These are phyloP conservation scores for Trichoderma harzianum DNA, from an alignment of 2,329 filamentous ascomycete genomes.

Conservation along the genomic window DNA sequence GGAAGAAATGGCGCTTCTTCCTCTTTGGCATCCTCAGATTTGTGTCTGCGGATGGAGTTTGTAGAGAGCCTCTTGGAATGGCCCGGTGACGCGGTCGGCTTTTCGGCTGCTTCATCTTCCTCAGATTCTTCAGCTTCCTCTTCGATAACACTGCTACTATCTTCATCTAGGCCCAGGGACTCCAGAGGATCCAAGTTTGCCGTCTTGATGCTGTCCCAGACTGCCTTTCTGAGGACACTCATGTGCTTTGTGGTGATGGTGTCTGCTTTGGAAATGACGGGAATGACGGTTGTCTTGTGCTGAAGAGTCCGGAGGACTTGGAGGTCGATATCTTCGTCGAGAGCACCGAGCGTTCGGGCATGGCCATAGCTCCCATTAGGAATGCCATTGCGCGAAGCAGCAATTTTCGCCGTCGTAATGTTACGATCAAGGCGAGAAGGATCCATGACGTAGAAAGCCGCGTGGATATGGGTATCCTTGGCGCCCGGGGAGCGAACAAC, in stretches of 20 bases:
- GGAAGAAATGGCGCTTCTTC: slow-evolving; percentile 70
- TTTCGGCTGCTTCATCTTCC: slow-evolving; percentile 31
- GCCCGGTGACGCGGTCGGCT: slow-evolving; percentile 32
- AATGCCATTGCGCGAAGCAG: slow-evolving; percentile 45
- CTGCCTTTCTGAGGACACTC: slow-evolving; percentile 83
- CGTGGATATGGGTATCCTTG: slow-evolving; percentile 96
- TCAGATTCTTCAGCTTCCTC: slow-evolving; percentile 40
- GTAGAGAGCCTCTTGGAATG: slow-evolving; percentile 46
- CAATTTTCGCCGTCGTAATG: slow-evolving; percentile 58
- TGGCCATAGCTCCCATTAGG: slow-evolving; percentile 43
- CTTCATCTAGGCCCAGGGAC: slow-evolving; percentile 76
- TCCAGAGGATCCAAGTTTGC: slow-evolving; percentile 86
- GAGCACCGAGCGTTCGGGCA: slow-evolving; percentile 56
- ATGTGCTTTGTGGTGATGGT: slow-evolving; percentile 96
- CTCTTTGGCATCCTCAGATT: slow-evolving; percentile 41
- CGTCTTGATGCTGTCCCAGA: slow-evolving; percentile 83
- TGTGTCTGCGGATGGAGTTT: slow-evolving; percentile 44
- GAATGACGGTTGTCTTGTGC: slow-evolving; percentile 92
- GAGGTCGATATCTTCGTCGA: slow-evolving; percentile 87
- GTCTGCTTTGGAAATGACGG: slow-evolving; percentile 93
- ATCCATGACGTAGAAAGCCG: slow-evolving; percentile 88
- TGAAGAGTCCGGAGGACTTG: slow-evolving; percentile 85
- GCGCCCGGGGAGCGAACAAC: slow-evolving; percentile 88
- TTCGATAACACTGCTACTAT: slow-evolving; percentile 63
- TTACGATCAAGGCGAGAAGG: slow-evolving; percentile 82